Percentiles rank a stretch among this genome's conserved stretches.
These are phyloP conservation scores for Aaosphaeria arxii DNA, from an alignment of 2,329 filamentous ascomycete genomes.

Conservation along the genomic window DNA sequence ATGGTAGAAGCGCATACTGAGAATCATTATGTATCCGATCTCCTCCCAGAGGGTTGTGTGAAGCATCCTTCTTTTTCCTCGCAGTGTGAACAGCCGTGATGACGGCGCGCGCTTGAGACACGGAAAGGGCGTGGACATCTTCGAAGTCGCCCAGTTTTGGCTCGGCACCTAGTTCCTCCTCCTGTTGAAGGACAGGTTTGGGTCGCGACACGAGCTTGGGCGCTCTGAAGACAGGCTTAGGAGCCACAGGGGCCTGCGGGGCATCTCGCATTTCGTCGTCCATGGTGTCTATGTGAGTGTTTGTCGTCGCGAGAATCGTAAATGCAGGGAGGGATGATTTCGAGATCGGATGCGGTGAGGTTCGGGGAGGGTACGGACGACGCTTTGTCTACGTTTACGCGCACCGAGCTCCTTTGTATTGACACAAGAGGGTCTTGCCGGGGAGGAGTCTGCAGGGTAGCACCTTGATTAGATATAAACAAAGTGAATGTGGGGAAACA, in stretches of 20 bases:
- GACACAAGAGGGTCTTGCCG: too few species aligned
- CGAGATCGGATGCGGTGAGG: not conserved
- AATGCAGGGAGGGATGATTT: not conserved
- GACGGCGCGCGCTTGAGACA: conserved; percentile 88
- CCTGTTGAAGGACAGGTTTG: conserved; percentile 67
- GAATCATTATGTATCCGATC: conserved; percentile 66
- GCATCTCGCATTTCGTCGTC: conserved; percentile 25
- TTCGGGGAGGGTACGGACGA: not conserved
- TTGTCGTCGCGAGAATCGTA: not conserved
- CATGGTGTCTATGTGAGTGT: conserved; percentile 17
- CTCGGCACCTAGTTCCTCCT: conserved; percentile 80
- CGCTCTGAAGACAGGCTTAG: conserved; percentile 25
- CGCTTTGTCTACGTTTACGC: too few species aligned
- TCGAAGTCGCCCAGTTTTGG: conserved; percentile 93
- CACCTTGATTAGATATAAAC: too few species aligned
- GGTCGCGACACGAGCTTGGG: conserved; percentile 35
- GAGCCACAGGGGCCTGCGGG: conserved; percentile 8
- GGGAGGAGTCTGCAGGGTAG: too few species aligned
- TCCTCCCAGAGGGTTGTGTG: conserved; percentile 71
- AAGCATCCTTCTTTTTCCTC: conserved; percentile 65
- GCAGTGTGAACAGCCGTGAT: conserved; percentile 86
- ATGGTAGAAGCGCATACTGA: conserved; percentile 21
- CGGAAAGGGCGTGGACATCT: conserved; percentile 83
- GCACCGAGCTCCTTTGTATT: too few species aligned
- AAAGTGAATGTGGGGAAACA: too few species aligned